Evolutionary conservation across 441 rosid species (phyloP).

Genomic region (Pelargonium myrrhifolium): DNA sequence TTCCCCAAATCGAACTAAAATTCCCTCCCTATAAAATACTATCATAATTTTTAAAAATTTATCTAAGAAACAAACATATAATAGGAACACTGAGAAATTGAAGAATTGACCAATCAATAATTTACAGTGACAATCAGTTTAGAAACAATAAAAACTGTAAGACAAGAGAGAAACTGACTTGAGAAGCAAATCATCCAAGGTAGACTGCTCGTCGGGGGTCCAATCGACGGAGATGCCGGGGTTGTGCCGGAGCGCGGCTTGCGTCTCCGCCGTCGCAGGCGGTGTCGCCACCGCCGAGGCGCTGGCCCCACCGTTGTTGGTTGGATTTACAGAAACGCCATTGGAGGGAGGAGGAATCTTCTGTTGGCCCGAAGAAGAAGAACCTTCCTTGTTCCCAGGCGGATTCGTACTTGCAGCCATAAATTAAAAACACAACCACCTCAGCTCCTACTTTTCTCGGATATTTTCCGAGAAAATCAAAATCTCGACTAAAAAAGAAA

Average conservation of each 20-base stretch:
- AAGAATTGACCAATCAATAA: too few species aligned
- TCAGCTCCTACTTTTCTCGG: background rate
- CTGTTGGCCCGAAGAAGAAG: slow-evolving; percentile 25
- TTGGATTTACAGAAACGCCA: slow-evolving; percentile 39
- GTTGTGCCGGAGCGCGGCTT: slow-evolving; percentile 49
- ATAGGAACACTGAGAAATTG: background rate
- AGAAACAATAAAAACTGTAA: background rate
- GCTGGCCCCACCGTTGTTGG: slow-evolving; percentile 35
- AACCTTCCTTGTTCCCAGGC: slow-evolving; percentile 44
- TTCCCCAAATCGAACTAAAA: background rate
- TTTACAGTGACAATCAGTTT: background rate
- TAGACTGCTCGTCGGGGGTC: slow-evolving; percentile 60
- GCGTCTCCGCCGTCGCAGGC: slow-evolving; percentile 24
- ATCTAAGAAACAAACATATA: background rate
- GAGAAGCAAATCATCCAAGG: slow-evolving; percentile 53
- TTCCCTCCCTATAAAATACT: background rate
- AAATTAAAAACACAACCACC: background rate
- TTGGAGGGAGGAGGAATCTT: slow-evolving; percentile 26
- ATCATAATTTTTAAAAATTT: background rate
- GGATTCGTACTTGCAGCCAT: slow-evolving; percentile 75
- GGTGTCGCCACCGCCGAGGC: slow-evolving; percentile 15
- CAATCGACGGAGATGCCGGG: slow-evolving; percentile 63
- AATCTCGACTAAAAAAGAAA: background rate
- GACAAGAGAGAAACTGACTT: slow-evolving; percentile 26
- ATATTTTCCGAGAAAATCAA: background rate